Percentiles rank a stretch among this genome's conserved stretches.
Conservation (phyloP, 129 eudicot genomes). For the Chrysanthemum makinoi region DNA sequence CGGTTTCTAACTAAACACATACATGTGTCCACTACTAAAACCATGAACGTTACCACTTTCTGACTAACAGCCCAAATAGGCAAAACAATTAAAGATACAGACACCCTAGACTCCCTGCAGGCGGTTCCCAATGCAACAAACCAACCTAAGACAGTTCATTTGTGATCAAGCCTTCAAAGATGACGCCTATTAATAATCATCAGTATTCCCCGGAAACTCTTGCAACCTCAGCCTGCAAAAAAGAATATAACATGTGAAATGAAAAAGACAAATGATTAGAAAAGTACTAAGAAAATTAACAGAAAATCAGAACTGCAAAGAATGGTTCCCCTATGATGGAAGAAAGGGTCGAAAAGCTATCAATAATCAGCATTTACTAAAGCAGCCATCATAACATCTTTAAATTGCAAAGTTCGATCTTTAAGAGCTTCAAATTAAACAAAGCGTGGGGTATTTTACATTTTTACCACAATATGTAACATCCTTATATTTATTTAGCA, state of each 20-base stretch:
- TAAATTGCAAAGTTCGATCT: neutral
- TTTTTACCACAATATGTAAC: too few relatives aligned
- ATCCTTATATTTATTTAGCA: too few relatives aligned
- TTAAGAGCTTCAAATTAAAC: too few relatives aligned
- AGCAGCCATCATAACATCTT: neutral
- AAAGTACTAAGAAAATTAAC: neutral
- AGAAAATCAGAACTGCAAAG: neutral
- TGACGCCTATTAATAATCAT: conserved; percentile 8
- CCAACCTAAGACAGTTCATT: conserved; percentile 6
- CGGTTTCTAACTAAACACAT: neutral
- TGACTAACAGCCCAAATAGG: conserved; percentile 14
- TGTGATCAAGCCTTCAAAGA: conserved; percentile 1
- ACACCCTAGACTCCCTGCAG: too few relatives aligned
- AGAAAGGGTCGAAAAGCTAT: neutral
- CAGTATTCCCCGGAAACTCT: conserved; percentile 37
- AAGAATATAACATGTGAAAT: conserved; percentile 1
- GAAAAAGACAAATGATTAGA: neutral
- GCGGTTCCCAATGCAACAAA: conserved; percentile 1
- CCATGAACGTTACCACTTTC: neutral
- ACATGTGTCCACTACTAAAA: neutral
- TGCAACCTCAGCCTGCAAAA: conserved; percentile 38
- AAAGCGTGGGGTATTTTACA: too few relatives aligned
- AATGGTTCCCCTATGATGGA: neutral
- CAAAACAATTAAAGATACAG: neutral
- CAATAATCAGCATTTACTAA: neutral